phyloP scores from a whole-genome alignment of 2,329 filamentous ascomycete species.

The Tolypocladium pustulatum region DNA sequence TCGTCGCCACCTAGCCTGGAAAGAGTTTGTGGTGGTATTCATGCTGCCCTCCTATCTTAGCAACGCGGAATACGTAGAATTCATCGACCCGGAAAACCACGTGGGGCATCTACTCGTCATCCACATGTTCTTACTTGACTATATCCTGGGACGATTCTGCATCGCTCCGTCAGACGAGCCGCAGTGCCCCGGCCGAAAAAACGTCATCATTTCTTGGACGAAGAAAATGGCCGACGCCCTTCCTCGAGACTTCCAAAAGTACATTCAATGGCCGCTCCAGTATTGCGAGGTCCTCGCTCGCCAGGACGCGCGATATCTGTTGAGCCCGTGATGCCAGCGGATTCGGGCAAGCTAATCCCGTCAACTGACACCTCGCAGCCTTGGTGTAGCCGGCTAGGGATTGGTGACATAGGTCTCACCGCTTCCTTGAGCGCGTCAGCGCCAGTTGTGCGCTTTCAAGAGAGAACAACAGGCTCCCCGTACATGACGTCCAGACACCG shows the following conservation, averaged over 20 bases:
- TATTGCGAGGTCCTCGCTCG: slow-evolving; percentile 12
- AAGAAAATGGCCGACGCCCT: slow-evolving; percentile 9
- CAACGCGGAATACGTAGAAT: slow-evolving; percentile 20
- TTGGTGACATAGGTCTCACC: background rate
- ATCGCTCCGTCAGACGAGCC: slow-evolving; percentile 10
- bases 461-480: too few species aligned
- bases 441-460: background rate
- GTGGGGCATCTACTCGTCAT: slow-evolving; percentile 22
- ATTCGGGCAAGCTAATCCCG: background rate
- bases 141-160: slow-evolving; percentile 13
- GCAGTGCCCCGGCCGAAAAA: slow-evolving; percentile 12
- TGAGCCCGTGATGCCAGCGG: slow-evolving; percentile 11
- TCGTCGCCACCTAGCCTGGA: slow-evolving; percentile 9
- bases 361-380: background rate
- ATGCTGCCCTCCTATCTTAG: slow-evolving; percentile 9
- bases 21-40: slow-evolving; percentile 10
- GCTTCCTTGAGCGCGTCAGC: background rate
- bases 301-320: slow-evolving; percentile 13
- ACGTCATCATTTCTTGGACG: slow-evolving; percentile 14
- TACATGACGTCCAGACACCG: background rate
- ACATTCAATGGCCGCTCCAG: slow-evolving; percentile 10
- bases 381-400: background rate
- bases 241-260: slow-evolving; percentile 7
- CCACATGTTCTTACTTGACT: slow-evolving; percentile 24
- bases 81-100: slow-evolving; percentile 19